Evolutionary conservation across 768 basidiomycete species (phyloP).

Genomic region (Amanita muscaria): DNA sequence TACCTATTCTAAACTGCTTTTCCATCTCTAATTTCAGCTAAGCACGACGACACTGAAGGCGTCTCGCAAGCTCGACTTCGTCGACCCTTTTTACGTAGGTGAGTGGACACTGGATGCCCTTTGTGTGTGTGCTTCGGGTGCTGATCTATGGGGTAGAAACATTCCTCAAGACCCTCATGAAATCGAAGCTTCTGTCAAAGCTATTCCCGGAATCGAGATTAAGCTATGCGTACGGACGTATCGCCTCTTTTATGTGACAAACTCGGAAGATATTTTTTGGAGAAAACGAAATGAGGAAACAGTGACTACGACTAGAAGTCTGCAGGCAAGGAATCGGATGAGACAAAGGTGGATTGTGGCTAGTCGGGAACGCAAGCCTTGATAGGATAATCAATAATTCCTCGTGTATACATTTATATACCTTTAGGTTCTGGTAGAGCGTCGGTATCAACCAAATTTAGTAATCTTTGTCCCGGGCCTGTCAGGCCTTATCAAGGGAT

Average conservation of each 20-base stretch:
- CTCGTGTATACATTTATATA: too few species aligned
- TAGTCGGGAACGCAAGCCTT: too few species aligned
- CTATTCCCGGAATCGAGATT: conserved; percentile 64
- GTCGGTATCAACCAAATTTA: too few species aligned
- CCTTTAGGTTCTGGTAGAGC: too few species aligned
- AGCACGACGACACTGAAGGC: conserved; percentile 54
- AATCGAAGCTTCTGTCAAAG: conserved; percentile 34
- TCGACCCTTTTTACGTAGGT: conserved; percentile 64
- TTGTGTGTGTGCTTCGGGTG: too few species aligned
- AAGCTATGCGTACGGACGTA: conserved; percentile 81
- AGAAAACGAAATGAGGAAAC: too few species aligned
- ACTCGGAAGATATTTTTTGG: conserved; percentile 58
- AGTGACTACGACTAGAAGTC: conserved; percentile 18
- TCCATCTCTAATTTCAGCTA: background rate
- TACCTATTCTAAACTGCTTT: background rate
- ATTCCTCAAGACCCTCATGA: conserved; percentile 27
- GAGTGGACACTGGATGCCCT: too few species aligned
- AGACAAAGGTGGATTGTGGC: conserved; percentile 35
- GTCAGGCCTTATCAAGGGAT: too few species aligned
- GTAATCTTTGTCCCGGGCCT: too few species aligned
- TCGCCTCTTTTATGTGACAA: conserved; percentile 68
- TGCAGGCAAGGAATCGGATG: conserved; percentile 24
- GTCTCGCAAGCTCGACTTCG: conserved; percentile 37
- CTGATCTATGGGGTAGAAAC: conserved; percentile 32
- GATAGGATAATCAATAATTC: too few species aligned